These are phyloP conservation scores for Anisodus tanguticus DNA, from an alignment of 257 asterid species.

Conservation along the genomic window DNA sequence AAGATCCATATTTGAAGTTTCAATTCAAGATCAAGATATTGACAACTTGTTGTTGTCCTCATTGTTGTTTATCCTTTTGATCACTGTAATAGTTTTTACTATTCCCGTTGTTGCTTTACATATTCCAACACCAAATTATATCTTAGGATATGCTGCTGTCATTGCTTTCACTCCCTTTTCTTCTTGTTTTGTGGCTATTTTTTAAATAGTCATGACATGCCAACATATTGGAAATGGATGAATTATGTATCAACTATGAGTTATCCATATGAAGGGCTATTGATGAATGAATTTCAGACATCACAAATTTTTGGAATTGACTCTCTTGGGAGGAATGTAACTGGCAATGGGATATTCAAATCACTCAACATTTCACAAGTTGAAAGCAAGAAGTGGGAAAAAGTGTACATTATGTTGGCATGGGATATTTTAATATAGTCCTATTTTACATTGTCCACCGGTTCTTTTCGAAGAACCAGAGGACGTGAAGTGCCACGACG, in stretches of 20 bases:
- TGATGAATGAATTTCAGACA: conserved; percentile 69
- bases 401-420: conserved; percentile 62
- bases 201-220: conserved; percentile 56
- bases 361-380: conserved; percentile 48
- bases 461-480: conserved; percentile 79
- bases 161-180: conserved; percentile 77
- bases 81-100: no score
- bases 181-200: conserved; percentile 76
- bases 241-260: conserved; percentile 68
- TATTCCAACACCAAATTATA: conserved; percentile 87
- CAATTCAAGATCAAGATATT: no score
- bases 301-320: conserved; percentile 49
- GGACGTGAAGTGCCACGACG: conserved; percentile 40
- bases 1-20: no score
- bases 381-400: conserved; percentile 59
- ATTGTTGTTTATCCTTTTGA: no score
- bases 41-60: no score
- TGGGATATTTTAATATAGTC: conserved; percentile 67
- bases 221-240: conserved; percentile 80
- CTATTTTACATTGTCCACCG: conserved; percentile 70
- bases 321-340: conserved; percentile 30
- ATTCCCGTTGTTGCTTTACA: no score
- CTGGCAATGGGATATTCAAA: conserved; percentile 49
- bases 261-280: conserved; percentile 72
- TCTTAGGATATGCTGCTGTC: conserved; percentile 77